phyloP scores from a whole-genome alignment of 169 alveolate genomes.

The Sarcocystis neurona region DNA sequence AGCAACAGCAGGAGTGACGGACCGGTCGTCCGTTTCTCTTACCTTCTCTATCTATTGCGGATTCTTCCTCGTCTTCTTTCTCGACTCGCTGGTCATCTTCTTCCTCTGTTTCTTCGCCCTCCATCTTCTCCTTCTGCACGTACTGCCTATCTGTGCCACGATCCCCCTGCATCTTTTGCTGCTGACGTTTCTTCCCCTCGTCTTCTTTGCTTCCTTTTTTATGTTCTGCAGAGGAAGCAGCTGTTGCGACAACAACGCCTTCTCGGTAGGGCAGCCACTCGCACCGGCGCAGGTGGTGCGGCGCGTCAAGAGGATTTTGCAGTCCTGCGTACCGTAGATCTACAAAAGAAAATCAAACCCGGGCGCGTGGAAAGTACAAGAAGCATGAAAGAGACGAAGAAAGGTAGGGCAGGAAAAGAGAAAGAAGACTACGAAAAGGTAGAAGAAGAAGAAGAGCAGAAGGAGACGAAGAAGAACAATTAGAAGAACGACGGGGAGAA shows the following conservation, averaged over 20 bases:
- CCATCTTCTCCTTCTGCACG: background rate
- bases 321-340: slow-evolving; percentile 92
- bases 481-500: background rate
- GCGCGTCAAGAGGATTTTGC: slow-evolving; percentile 98
- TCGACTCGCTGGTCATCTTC: background rate
- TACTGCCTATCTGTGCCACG: background rate
- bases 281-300: slow-evolving; percentile 95
- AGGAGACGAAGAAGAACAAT: background rate
- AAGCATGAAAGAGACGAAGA: slow-evolving; percentile 7
- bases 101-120: background rate
- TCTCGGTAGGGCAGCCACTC: slow-evolving; percentile 92
- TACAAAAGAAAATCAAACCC: slow-evolving; percentile 69
- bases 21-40: no score
- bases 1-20: no score
- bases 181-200: no score
- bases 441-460: no score
- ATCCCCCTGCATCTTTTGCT: no score
- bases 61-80: no score
- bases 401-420: background rate
- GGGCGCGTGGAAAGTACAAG: slow-evolving; percentile 78
- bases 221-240: no score
- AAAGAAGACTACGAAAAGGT: background rate
- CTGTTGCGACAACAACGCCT: slow-evolving; percentile 46
- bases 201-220: no score
- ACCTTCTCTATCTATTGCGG: no score